Base-by-base conservation (phyloP, 805 yeast species). In the Clavispora fructus region DNA sequence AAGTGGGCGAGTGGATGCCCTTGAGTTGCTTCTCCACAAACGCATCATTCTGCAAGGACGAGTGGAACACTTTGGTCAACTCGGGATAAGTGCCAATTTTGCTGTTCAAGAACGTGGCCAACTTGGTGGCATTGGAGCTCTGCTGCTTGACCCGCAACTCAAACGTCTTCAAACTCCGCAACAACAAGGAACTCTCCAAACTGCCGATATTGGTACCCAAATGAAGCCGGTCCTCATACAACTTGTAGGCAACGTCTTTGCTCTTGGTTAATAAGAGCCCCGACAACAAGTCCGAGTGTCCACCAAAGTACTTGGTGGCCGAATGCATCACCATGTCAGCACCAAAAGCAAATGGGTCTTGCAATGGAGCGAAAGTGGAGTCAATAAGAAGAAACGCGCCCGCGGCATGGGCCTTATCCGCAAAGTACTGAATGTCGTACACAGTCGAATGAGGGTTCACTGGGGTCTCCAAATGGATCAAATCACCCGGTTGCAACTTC, bases 241-340 rank as follows among this genome's bases (percentile, higher is more conserved):
- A 71, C 38, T 68, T 59, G 19, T 67, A 54, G 46, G 77, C 75
- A 6, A 72, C 72, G 2, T 68, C 64, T 8, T 58, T 53, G 49
- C 79, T 79, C 59, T 83, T 82, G n/a, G 86, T 82, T 16, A 83
- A 80, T 16, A 90, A 65, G 11, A 85, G 71, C 30, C 98, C 97
- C 6, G 96, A 90, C 42, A 91, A 70, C 38, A 90, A 68, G 63
- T 91, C 97, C 7, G 95, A 87, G 65, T 91, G 97, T n/a, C 98
- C 97, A 35, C 96, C 97, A 59, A 89, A 85, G 67, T 85, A 92
- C 62, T 91, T 91, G 0, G 97, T 91, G 1, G 90, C 96, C 1
- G 97, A 88, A 64, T 91, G 97, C 78, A 92, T 71, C n/a, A 92
- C 82, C 53, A 89, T 67, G 63, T 92, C 97, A 28, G 85, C 96